Percentiles rank a stretch among this genome's conserved stretches.
Conservation (phyloP, 352 stramenopile genomes). For the Phytophthora pseudosyringae region DNA sequence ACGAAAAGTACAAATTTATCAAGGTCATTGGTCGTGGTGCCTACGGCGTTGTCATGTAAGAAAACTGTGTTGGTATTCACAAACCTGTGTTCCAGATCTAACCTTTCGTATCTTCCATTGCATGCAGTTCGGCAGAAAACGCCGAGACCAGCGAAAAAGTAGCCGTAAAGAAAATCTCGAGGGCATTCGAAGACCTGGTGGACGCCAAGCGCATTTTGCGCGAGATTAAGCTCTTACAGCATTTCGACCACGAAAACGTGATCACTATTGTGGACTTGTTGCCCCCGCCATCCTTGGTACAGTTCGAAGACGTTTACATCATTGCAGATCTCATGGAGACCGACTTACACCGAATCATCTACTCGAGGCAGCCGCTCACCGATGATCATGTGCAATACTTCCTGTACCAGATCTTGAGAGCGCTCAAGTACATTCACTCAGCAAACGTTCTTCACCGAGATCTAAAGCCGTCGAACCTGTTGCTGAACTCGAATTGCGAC, state of each 20-base stretch:
- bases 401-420: slow-evolving; percentile 96
- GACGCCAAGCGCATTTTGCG: slow-evolving; percentile 99
- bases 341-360: slow-evolving; percentile 98
- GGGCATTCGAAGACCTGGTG: slow-evolving; percentile 97
- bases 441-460: slow-evolving; percentile 96
- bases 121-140: slow-evolving; percentile 77
- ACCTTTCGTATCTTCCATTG: slow-evolving; percentile 4
- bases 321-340: slow-evolving; percentile 98
- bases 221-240: slow-evolving; percentile 95
- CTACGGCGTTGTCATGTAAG: slow-evolving; percentile 95
- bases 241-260: slow-evolving; percentile 96
- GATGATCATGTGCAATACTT: slow-evolving; percentile 96
- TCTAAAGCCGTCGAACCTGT: slow-evolving; percentile 97
- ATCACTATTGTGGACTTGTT: slow-evolving; percentile 97
- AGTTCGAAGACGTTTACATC: slow-evolving; percentile 99
- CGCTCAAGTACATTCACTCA: slow-evolving; percentile 95
- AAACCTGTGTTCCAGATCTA: slow-evolving; percentile 2
- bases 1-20: slow-evolving; percentile 95
- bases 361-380: slow-evolving; percentile 93
- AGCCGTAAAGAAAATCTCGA: slow-evolving; percentile 91
- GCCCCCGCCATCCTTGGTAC: slow-evolving; percentile 90
- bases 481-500: slow-evolving; percentile 95
- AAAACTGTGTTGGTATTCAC: slow-evolving; percentile 9
- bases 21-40: slow-evolving; percentile 95
- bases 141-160: slow-evolving; percentile 85